A percentile compares a stretch with the other conserved stretches of the same genome.
Evolutionary conservation across 2,329 filamentous ascomycete genomes (phyloP).

Genomic region (Mariannaea elegans): DNA sequence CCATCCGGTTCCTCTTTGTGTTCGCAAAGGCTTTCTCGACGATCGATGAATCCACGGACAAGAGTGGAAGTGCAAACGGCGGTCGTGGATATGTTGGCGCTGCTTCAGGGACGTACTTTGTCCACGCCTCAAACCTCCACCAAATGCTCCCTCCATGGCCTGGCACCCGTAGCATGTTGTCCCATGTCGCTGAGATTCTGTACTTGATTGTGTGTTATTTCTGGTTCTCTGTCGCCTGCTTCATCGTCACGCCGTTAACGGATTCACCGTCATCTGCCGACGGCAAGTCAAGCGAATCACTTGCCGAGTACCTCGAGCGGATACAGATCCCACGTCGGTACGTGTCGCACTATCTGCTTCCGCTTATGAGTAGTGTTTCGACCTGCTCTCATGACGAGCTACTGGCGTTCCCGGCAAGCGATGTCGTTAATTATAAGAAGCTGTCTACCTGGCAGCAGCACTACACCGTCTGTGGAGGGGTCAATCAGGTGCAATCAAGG

Average conservation of each 20-base stretch:
- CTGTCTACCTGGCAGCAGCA: constrained; percentile 57
- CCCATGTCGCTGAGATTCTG: constrained; percentile 53
- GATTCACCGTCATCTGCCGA: neutral
- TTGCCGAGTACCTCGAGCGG: constrained; percentile 60
- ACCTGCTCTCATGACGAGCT: constrained; percentile 63
- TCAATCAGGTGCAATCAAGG: constrained; percentile 57
- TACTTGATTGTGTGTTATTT: constrained; percentile 58
- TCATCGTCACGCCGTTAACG: constrained; percentile 51
- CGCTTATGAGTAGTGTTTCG: constrained; percentile 62
- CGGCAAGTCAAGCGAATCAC: constrained; percentile 56
- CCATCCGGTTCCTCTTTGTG: constrained; percentile 62
- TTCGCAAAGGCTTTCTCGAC: constrained; percentile 50
- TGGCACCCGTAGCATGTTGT: constrained; percentile 46
- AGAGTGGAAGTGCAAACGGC: neutral
- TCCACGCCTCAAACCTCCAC: constrained; percentile 64
- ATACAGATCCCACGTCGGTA: constrained; percentile 59
- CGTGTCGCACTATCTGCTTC: constrained; percentile 59
- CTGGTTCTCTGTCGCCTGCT: constrained; percentile 64
- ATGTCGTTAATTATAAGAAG: constrained; percentile 61
- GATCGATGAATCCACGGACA: constrained; percentile 12
- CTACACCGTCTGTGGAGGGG: constrained; percentile 60
- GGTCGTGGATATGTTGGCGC: constrained; percentile 23
- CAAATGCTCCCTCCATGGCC: constrained; percentile 54
- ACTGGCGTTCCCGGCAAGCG: constrained; percentile 61
- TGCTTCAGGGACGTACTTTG: constrained; percentile 53